Base-by-base conservation (phyloP, 176 grass and related monocot species). In the Thinopyrum elongatum region DNA sequence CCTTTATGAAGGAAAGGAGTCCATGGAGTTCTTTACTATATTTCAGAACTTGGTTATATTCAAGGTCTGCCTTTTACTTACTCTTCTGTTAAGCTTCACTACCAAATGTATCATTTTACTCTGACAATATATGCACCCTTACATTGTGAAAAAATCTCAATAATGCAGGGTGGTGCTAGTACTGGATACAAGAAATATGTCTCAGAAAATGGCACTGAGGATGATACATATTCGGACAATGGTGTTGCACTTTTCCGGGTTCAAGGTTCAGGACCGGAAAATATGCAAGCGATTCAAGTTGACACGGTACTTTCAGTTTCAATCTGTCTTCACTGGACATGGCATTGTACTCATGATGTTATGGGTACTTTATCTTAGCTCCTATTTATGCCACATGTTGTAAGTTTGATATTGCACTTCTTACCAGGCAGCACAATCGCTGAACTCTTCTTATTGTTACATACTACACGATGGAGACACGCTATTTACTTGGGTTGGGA, bases 221-320 rank as follows among this genome's bases (percentile, higher is more conserved):
- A 99, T 84, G 88, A 93, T 29, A 94, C 90, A 69, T 99, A 99
- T 90, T 99, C 94, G 86, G 97, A 99, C 82, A 89, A 90, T 31
- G 92, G 84, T 70, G 33, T 94, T 74, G 97, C 90, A 57, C 90
- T 99, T 92, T 99, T 99, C 77, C 88, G 94, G 31, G 59, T 99
- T 88, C 94, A 99, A 91, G 97, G 97, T 64, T 95, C 92, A 72
- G 97, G 94, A 84, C 97, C 97, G 81, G 97, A 99, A 59, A 99
- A 99, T 84, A 99, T 99, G 94, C 97, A 99, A 94, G 97, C 97
- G 81, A 91, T 99, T 90, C 95, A 98, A 98, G 95, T 98, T 90
- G 93, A 98, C 71, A 90, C 87, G 80, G 95, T 95, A 95, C 39
- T 25, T 83, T 73, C 16, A 21, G 36, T 67, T 47, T 75, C 39